Conservation (phyloP, 2,329 filamentous ascomycete species). For the Nakataea oryzae region DNA sequence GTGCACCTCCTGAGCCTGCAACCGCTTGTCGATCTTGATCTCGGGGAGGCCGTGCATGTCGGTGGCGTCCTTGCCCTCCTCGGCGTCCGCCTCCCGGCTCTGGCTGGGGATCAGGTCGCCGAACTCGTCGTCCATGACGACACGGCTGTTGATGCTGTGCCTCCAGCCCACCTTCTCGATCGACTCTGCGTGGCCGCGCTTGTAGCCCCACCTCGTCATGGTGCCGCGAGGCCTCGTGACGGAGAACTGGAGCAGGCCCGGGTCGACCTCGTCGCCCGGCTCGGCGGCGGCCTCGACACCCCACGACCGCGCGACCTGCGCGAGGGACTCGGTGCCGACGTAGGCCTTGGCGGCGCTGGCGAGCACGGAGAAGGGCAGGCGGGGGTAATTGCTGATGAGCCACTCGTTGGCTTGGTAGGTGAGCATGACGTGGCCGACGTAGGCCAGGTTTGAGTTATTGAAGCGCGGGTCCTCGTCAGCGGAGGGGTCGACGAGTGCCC, state of each 20-base stretch:
- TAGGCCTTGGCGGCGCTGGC: slow-evolving; percentile 82
- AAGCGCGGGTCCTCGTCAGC: slow-evolving; percentile 71
- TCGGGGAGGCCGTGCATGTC: slow-evolving; percentile 3
- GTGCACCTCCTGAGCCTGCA: slow-evolving; percentile 21
- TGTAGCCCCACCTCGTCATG: slow-evolving; percentile 38
- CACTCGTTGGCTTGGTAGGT: slow-evolving; percentile 84
- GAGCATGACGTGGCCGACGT: slow-evolving; percentile 72
- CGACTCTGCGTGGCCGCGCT: slow-evolving; percentile 37
- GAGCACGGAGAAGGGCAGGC: slow-evolving; percentile 78
- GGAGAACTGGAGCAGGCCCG: slow-evolving; percentile 77
- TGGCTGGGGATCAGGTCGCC: slow-evolving; percentile 45
- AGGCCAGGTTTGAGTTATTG: slow-evolving; percentile 80
- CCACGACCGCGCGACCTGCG: slow-evolving; percentile 72
- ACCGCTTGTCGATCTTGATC: slow-evolving; percentile 10
- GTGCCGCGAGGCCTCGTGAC: slow-evolving; percentile 32
- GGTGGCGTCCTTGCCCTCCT: slow-evolving; percentile 4
- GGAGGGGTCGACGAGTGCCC: slow-evolving; percentile 74
- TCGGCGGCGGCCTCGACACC: slow-evolving; percentile 81
- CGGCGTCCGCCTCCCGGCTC: not conserved
- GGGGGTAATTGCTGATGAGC: slow-evolving; percentile 80
- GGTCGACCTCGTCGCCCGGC: slow-evolving; percentile 85
- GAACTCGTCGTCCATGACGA: slow-evolving; percentile 78
- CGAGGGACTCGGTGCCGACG: slow-evolving; percentile 63
- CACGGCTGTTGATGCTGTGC: slow-evolving; percentile 62
- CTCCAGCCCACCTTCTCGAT: slow-evolving; percentile 43